These are phyloP conservation scores for Salix udensis DNA, from an alignment of 345 rosid genomes.

Conservation along the genomic window DNA sequence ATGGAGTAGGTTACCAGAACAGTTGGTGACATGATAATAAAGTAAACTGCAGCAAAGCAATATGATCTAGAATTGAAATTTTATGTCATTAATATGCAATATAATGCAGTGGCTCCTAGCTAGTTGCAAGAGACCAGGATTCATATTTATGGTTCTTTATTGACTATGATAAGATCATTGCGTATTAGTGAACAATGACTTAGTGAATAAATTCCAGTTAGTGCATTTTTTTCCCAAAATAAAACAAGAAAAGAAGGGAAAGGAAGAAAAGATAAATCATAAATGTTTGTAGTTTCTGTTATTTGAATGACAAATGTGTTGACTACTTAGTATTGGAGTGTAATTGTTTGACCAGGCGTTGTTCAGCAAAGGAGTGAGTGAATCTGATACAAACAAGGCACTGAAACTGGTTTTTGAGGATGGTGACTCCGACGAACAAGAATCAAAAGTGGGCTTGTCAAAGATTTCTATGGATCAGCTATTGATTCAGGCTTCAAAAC, in stretches of 20 bases:
- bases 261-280: slow-evolving; percentile 3
- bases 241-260: too few relatives aligned
- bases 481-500: slow-evolving; percentile 60
- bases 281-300: not conserved
- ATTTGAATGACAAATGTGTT: not conserved
- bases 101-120: not conserved
- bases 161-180: not conserved
- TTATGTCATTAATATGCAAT: not conserved
- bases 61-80: not conserved
- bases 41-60: not conserved
- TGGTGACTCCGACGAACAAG: slow-evolving; percentile 38
- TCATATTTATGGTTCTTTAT: not conserved
- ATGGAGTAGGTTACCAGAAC: too few relatives aligned
- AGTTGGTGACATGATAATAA: too few relatives aligned
- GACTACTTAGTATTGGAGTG: slow-evolving; percentile 8
- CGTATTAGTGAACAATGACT: not conserved
- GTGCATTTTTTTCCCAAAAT: not conserved
- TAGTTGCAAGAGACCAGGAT: not conserved
- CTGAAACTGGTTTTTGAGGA: slow-evolving; percentile 64
- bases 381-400: slow-evolving; percentile 55
- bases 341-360: slow-evolving; percentile 49
- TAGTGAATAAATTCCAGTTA: not conserved
- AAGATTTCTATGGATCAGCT: slow-evolving; percentile 62
- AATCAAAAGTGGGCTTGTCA: slow-evolving; percentile 50
- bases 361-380: slow-evolving; percentile 56